Evolutionary conservation across 2,329 filamentous ascomycete genomes (phyloP), one percentile per base, ranked within the genome.

Genomic region (Ceratocystis smalleyi): DNA sequence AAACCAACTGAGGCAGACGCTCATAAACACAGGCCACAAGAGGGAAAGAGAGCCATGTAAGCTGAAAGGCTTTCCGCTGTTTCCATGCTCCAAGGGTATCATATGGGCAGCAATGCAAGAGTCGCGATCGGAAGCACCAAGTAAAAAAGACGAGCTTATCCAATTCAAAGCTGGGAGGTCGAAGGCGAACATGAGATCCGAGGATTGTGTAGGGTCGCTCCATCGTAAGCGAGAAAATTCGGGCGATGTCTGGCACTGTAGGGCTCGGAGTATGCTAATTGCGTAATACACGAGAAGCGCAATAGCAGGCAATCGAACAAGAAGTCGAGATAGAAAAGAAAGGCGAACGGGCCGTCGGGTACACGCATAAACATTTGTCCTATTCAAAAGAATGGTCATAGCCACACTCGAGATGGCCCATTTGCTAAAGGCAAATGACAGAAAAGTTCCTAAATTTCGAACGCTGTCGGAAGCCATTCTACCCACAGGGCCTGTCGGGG

Each of bases 281-380:
- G 86, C 84, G 71, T 96, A 89, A 43, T 82, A 74, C 4, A 81
- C 71, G 64, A 95, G 84, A 0, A 91, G 76, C 4, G 86, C 47
- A 51, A 95, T 85, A 0, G 91, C 89, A 2, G 85, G 71, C 40
- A 86, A 76, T 62, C 91, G 87, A 15, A 96, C 73, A 6, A 84
- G 73, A 3, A 95, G 74, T 54, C 90, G 84, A 62, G 86, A 77
- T 43, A 84, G 81, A 84, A 89, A 92, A 64, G 81, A 81, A 1
- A 97, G 78, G 8, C 82, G 81, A n/a, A 96, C 78, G 63, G 88
- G 84, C 63, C 91, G 83, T 67, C 94, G 81, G 15, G 90, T 92
- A 0, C 91, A 92, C 51, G 91, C 92, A 74, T 96, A 97, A 69
- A 97, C 94, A 66, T 91, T 86, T 5, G 94, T 95, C 65, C 94